A percentile compares a stretch with the other conserved stretches of the same genome.
Evolutionary conservation across 495 filamentous ascomycete species (phyloP).

Genomic region (Beverwykella pulmonaria): DNA sequence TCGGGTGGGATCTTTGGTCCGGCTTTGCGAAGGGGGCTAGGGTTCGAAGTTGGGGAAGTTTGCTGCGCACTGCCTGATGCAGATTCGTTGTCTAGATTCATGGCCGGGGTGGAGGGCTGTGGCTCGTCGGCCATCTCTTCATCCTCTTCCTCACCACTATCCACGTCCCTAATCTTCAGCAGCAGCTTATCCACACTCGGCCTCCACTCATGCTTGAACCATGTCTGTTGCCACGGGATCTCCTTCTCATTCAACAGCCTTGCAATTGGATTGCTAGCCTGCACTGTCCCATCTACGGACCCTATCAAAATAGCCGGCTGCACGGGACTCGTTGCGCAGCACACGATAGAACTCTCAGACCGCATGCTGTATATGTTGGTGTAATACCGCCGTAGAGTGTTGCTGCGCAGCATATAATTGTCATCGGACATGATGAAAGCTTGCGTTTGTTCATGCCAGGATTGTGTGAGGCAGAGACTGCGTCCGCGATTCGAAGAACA

Average conservation of each 20-base stretch:
- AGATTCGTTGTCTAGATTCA: background rate
- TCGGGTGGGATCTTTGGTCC: background rate
- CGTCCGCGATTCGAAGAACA: constrained; percentile 57
- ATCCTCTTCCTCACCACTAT: background rate
- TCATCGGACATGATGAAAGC: constrained; percentile 61
- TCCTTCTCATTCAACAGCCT: constrained; percentile 57
- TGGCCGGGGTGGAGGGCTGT: background rate
- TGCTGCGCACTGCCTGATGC: background rate
- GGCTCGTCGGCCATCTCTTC: background rate
- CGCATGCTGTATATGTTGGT: constrained; percentile 49
- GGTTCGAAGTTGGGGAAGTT: background rate
- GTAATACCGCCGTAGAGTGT: constrained; percentile 61
- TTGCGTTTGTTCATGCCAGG: constrained; percentile 61
- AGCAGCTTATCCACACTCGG: constrained; percentile 38
- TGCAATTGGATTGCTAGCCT: constrained; percentile 60
- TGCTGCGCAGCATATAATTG: constrained; percentile 56
- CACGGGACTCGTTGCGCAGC: constrained; percentile 50
- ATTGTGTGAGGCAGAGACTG: constrained; percentile 52
- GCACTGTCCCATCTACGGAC: constrained; percentile 59
- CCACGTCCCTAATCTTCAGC: constrained; percentile 12
- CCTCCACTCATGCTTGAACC: constrained; percentile 67
- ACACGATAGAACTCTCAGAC: constrained; percentile 46
- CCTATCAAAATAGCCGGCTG: constrained; percentile 62
- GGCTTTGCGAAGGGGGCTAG: background rate
- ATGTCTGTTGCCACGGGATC: constrained; percentile 59